Evolutionary conservation across 768 basidiomycete species (phyloP), one percentile per base, ranked within the genome.

Genomic region (Rhodotorula paludigena): DNA sequence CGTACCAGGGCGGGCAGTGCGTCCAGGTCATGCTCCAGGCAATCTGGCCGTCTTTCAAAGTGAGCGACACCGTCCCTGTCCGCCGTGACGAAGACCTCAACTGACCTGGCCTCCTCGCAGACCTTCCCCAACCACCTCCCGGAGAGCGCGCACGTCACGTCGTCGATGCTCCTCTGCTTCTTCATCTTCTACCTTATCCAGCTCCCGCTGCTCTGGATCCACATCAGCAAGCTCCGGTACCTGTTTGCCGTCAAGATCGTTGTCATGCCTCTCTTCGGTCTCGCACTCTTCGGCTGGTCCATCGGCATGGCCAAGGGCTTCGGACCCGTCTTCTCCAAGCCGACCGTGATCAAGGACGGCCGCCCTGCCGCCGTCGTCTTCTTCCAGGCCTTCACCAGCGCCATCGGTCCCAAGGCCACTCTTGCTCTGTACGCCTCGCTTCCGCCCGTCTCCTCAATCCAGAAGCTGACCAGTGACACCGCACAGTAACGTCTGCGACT

Each of bases 61-160:
- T 33, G 6, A 5, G n/a, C n/a, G n/a, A n/a, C n/a, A n/a, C n/a
- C n/a, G 32, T 28, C 14, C 42, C 2, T 45, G 10, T 20, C 38
- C 54, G 4, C n/a, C 11, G 3, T 2, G 2, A 25, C 20, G 25
- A 3, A 28, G 4, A 5, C 4, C 36, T 14, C 30, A 7, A 23
- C 44, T 45, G 28, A 23, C 57, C 57, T 21, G 15, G 35, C 8
- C 23, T 7, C 11, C 25, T 39, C 52, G 2, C 41, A 64, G 63
- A 14, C 57, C 45, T 73, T 74, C 61, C 71, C 74, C 14, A 76
- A 76, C 64, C 64, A 70, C 58, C 69, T 76, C 5, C 73, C 74
- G 28, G 73, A 55, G 16, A 67, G 64, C 11, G 69, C 73, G 25
- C 66, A 71, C 51, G 74, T 74, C 49, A 75, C 74, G 14, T 67